Conservation (phyloP, 2,329 filamentous ascomycete species). For the Phyllosticta citribraziliensis region DNA sequence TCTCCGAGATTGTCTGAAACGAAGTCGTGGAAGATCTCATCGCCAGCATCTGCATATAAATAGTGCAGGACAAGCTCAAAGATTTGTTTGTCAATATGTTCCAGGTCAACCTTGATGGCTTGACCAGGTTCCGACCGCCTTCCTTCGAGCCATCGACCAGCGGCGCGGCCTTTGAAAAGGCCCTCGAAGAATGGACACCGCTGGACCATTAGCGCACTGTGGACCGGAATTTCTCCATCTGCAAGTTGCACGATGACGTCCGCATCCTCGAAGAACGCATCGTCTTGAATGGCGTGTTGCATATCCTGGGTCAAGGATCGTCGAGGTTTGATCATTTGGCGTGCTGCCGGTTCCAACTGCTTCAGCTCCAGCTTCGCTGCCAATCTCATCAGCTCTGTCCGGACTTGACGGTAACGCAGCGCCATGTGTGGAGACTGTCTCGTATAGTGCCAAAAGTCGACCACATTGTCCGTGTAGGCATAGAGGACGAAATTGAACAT, state of each 20-base stretch:
- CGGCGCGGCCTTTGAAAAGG: slow-evolving; percentile 79
- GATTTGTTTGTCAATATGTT: slow-evolving; percentile 62
- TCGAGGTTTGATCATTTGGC: slow-evolving; percentile 59
- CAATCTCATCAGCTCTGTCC: slow-evolving; percentile 80
- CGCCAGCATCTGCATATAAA: slow-evolving; percentile 73
- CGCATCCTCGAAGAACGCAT: slow-evolving; percentile 64
- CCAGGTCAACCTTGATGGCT: slow-evolving; percentile 64
- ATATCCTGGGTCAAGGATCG: slow-evolving; percentile 61
- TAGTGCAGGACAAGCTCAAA: slow-evolving; percentile 73
- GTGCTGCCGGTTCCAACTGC: slow-evolving; percentile 65
- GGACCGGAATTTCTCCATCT: slow-evolving; percentile 58
- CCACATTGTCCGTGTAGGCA: slow-evolving; percentile 65
- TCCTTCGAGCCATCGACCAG: slow-evolving; percentile 71
- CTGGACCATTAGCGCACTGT: slow-evolving; percentile 70
- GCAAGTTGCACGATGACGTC: slow-evolving; percentile 74
- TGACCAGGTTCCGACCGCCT: slow-evolving; percentile 46
- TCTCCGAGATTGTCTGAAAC: slow-evolving; percentile 47
- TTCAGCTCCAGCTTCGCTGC: slow-evolving; percentile 60
- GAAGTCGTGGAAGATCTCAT: slow-evolving; percentile 71
- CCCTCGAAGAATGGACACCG: slow-evolving; percentile 89
- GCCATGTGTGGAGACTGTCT: slow-evolving; percentile 55
- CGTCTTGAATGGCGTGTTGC: slow-evolving; percentile 56
- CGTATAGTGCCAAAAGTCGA: slow-evolving; percentile 81
- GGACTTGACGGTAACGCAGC: slow-evolving; percentile 66
- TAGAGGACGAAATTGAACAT: slow-evolving; percentile 73